Conservation (phyloP, 768 basidiomycete species). For the Mycena latifolia region DNA sequence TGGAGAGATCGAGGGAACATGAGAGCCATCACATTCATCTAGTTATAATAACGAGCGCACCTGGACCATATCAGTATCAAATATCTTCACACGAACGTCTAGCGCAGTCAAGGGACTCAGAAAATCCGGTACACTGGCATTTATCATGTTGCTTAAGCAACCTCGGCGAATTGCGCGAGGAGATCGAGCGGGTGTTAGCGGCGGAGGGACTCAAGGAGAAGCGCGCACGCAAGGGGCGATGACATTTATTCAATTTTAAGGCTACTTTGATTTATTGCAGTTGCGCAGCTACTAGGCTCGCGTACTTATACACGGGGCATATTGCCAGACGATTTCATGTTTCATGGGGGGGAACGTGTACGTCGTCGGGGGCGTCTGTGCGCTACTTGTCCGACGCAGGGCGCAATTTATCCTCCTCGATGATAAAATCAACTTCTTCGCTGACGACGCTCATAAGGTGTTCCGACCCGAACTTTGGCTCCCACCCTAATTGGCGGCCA, state of each 20-base stretch:
- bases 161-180: slow-evolving; percentile 83
- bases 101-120: too few species aligned
- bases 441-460: slow-evolving; percentile 18
- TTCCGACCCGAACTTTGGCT: slow-evolving; percentile 23
- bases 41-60: too few species aligned
- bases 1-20: too few species aligned
- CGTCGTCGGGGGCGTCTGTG: background rate
- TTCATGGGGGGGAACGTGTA: too few species aligned
- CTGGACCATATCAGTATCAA: too few species aligned
- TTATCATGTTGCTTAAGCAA: too few species aligned
- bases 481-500: slow-evolving; percentile 25
- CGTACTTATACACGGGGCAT: background rate
- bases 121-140: too few species aligned
- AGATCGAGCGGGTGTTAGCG: slow-evolving; percentile 79
- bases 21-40: too few species aligned
- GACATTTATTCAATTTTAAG: slow-evolving; percentile 4
- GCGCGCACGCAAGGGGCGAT: slow-evolving; percentile 25
- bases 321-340: background rate
- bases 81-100: too few species aligned
- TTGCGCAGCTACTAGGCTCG: slow-evolving; percentile 6
- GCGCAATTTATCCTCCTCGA: slow-evolving; percentile 24
- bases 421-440: slow-evolving; percentile 24
- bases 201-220: slow-evolving; percentile 33
- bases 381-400: background rate
- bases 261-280: slow-evolving; percentile 9